Evolutionary conservation across 2,329 filamentous ascomycete species (phyloP), one percentile per base, ranked within the genome.

Genomic region (Emmonsiellopsis sp.): DNA sequence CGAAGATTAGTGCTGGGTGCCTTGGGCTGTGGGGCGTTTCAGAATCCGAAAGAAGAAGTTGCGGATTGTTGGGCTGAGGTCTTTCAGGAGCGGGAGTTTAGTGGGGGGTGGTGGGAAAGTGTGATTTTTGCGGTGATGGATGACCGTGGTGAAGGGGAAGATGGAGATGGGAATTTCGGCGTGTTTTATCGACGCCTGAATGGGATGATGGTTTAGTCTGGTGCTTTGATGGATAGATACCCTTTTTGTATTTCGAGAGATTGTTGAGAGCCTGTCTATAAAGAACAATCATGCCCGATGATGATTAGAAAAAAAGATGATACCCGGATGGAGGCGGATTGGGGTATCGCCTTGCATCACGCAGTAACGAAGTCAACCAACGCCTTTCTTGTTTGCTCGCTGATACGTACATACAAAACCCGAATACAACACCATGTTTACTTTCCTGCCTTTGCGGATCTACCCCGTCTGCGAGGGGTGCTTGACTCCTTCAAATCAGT

Each of bases 1-100:
- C 71, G 76, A 20, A 72, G 77, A 58, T 67, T 89, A 7, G 80
- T 89, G 5, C 72, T 89, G 1, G 85, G 85, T 0, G 84, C 85
- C 0, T 63, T 89, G 49, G 85, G 85, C 0, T 89, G 85, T 60
- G 85, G 85, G 3, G 83, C 79, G 0, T 87, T 86, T 64, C 61
- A 59, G 0, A 86, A 87, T 63, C 85, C 85, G 7, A 74, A 75
- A 0, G 67, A 71, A 34, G 81, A 82, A 56, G 79, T 88, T n/a
- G 83, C 80, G 2, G 55, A 69, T 35, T 83, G 82, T 59, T 89
- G 84, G 76, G 64, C 72, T 31, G 77, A 82, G 61, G 82, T 86
- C 35, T 68, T 87, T 52, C 54, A 63, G 32, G 82, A 87, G 62
- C 38, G 57, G 0, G 84, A 88, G 68, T 86, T 86, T 58, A 61